Conservation (phyloP, 2,329 filamentous ascomycete species). For the Gliomastix tumulicola region DNA sequence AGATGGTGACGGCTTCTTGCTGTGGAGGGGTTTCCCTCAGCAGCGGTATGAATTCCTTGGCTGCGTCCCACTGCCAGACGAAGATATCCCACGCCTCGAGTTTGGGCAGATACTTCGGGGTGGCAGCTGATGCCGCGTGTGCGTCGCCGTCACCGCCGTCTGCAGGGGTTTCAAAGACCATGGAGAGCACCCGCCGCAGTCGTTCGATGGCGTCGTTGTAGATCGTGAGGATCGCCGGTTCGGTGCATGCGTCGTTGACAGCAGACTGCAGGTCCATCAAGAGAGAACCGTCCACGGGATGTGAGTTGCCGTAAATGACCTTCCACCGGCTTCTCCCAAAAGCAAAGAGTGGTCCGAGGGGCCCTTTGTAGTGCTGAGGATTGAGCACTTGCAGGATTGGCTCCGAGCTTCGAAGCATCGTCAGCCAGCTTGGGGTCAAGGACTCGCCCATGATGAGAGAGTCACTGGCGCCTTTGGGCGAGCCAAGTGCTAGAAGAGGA, state of each 20-base stretch:
- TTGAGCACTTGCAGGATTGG: slow-evolving; percentile 14
- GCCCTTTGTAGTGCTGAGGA: slow-evolving; percentile 7
- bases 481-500: slow-evolving; percentile 12
- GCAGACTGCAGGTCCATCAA: slow-evolving; percentile 11
- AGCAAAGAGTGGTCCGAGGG: slow-evolving; percentile 9
- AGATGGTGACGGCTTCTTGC: slow-evolving; percentile 23
- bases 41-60: slow-evolving; percentile 25
- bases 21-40: slow-evolving; percentile 15
- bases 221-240: slow-evolving; percentile 9
- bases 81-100: slow-evolving; percentile 30
- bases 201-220: slow-evolving; percentile 12
- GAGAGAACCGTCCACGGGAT: slow-evolving; percentile 4
- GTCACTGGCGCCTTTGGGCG: slow-evolving; percentile 16
- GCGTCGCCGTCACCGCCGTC: too few species aligned
- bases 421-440: slow-evolving; percentile 20
- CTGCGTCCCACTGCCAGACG: slow-evolving; percentile 27
- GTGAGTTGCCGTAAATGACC: slow-evolving; percentile 4
- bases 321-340: slow-evolving; percentile 14
- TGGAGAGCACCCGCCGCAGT: slow-evolving; percentile 10
- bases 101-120: too few species aligned
- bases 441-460: slow-evolving; percentile 18
- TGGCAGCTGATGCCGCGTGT: too few species aligned
- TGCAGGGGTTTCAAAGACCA: too few species aligned
- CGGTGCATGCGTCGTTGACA: slow-evolving; percentile 9
- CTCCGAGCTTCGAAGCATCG: slow-evolving; percentile 18